Conservation (phyloP, 1,284 basidiomycete genomes). For the Fomitopsis palustris region DNA sequence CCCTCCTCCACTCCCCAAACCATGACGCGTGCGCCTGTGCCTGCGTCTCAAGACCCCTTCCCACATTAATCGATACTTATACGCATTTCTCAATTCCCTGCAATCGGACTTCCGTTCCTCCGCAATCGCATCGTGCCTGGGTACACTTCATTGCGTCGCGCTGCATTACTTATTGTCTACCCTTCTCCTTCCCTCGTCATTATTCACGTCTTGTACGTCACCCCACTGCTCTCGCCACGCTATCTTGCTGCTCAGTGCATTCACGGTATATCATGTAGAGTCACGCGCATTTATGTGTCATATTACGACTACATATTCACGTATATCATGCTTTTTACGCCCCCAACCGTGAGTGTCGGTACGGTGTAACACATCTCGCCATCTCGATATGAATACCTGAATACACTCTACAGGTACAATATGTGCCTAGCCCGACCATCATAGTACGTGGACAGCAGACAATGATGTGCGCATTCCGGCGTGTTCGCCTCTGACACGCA, state of each 20-base stretch:
- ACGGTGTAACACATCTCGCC: too few species aligned
- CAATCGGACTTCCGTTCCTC: background rate
- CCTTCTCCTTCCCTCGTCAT: background rate
- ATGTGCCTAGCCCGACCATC: too few species aligned
- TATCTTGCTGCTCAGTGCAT: constrained; percentile 5
- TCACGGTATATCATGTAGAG: constrained; percentile 6
- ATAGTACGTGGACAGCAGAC: too few species aligned
- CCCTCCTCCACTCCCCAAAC: background rate
- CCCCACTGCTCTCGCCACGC: constrained; percentile 2
- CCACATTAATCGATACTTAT: background rate
- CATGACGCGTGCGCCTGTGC: background rate
- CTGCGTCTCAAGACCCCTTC: background rate
- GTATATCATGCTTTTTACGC: constrained; percentile 2
- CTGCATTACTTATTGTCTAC: background rate
- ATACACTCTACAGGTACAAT: too few species aligned
- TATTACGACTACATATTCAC: constrained; percentile 2
- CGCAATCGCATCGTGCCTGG: background rate
- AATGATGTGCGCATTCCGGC: too few species aligned
- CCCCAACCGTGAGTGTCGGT: too few species aligned
- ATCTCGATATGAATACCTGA: too few species aligned
- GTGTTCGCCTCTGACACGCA: too few species aligned
- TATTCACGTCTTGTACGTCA: background rate
- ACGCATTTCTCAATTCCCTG: background rate
- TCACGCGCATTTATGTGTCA: constrained; percentile 7
- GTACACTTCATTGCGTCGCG: background rate